Evolutionary conservation across 2,329 filamentous ascomycete species (phyloP).

Genomic region (Passalora sequoiae): DNA sequence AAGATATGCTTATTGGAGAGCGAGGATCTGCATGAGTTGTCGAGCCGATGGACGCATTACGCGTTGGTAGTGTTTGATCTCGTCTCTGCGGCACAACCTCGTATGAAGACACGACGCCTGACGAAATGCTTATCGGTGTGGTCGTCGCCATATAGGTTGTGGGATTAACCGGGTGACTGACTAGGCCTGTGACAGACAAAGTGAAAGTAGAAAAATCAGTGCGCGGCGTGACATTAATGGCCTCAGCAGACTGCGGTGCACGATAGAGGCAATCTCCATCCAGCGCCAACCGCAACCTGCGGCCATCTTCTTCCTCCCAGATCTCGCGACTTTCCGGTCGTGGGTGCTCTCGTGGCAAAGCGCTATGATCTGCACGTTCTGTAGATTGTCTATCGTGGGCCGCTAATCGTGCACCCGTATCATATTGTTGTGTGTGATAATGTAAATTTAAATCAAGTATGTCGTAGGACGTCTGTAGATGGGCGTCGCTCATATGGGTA

Average conservation of each 20-base stretch:
- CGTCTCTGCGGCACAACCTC: background rate
- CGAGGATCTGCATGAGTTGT: too few relatives aligned
- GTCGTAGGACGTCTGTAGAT: slow-evolving; percentile 1
- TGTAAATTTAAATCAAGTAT: background rate
- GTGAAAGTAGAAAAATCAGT: background rate
- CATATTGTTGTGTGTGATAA: background rate
- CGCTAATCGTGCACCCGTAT: background rate
- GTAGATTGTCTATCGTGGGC: background rate
- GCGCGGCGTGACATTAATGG: slow-evolving; percentile 1
- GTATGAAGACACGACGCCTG: background rate
- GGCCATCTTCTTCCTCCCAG: slow-evolving; percentile 23
- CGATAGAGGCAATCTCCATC: slow-evolving; percentile 19
- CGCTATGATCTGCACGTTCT: slow-evolving; percentile 5
- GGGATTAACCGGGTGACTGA: too few relatives aligned
- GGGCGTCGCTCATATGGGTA: background rate
- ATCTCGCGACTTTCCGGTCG: slow-evolving; percentile 20
- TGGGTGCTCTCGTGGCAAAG: slow-evolving; percentile 10
- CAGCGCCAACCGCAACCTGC: slow-evolving; percentile 22
- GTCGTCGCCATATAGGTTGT: background rate
- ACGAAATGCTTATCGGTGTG: background rate
- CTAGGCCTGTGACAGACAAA: background rate
- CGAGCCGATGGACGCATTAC: background rate
- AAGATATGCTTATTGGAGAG: too few relatives aligned
- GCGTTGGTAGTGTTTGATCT: background rate
- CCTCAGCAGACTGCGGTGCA: slow-evolving; percentile 11